phyloP scores from a whole-genome alignment of 331 rosid species.

The Phaseolus coccineus region DNA sequence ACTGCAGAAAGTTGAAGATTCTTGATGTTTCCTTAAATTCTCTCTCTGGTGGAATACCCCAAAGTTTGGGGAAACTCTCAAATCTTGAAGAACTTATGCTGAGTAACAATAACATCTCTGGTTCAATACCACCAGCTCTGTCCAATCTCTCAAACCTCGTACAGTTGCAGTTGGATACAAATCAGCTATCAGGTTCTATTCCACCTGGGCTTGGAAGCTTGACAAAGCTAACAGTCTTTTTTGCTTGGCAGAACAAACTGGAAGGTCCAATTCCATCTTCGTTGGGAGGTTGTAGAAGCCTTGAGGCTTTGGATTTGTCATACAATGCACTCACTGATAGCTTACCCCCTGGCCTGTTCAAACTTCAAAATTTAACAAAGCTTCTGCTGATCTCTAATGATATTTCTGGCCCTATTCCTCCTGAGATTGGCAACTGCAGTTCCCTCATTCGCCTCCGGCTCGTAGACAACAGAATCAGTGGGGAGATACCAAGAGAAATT shows the following conservation, averaged over 20 bases:
- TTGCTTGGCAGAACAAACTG: conserved; percentile 87
- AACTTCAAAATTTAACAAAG: conserved; percentile 80
- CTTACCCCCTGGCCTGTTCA: conserved; percentile 72
- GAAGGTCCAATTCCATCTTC: conserved; percentile 74
- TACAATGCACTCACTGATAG: conserved; percentile 70
- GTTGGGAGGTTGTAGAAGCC: conserved; percentile 65
- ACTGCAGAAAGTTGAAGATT: conserved; percentile 63
- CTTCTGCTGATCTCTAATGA: conserved; percentile 76
- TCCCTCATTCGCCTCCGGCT: conserved; percentile 78
- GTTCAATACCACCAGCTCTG: conserved; percentile 71
- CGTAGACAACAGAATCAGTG: conserved; percentile 65
- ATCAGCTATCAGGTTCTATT: conserved; percentile 76
- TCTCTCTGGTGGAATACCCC: conserved; percentile 74
- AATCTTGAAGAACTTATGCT: conserved; percentile 84
- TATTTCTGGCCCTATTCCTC: conserved; percentile 74
- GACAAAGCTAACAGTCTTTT: conserved; percentile 60
- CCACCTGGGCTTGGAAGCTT: conserved; percentile 75
- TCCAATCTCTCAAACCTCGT: conserved; percentile 66
- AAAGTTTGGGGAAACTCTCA: conserved; percentile 64
- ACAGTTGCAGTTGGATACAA: conserved; percentile 79
- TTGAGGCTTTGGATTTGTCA: conserved; percentile 83
- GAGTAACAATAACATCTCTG: conserved; percentile 77
- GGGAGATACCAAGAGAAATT: conserved; percentile 72
- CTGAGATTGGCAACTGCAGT: conserved; percentile 66
- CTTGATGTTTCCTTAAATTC: conserved; percentile 77